A percentile compares a stretch with the other conserved stretches of the same genome.
phyloP scores from a whole-genome alignment of 768 basidiomycete species.

The Crepidotus variabilis region DNA sequence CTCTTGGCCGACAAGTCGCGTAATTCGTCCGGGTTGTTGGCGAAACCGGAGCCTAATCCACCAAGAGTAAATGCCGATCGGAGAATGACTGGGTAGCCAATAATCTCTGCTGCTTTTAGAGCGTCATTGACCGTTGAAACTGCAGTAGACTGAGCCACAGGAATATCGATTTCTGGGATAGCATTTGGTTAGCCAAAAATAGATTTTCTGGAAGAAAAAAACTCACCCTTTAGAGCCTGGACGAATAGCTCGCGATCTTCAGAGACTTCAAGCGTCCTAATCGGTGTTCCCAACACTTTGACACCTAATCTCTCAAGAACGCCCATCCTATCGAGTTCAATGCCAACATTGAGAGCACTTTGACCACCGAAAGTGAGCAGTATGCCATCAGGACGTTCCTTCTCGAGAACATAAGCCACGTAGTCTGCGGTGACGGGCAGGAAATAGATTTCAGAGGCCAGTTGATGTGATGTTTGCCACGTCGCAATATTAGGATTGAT shows the following conservation, averaged over 20 bases:
- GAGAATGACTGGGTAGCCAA: slow-evolving; percentile 97
- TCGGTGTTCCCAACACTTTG: slow-evolving; percentile 92
- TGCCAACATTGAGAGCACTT: slow-evolving; percentile 96
- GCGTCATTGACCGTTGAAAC: slow-evolving; percentile 95
- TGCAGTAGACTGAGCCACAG: slow-evolving; percentile 92
- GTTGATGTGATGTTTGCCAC: slow-evolving; percentile 97
- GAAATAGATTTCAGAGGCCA: slow-evolving; percentile 97
- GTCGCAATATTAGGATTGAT: slow-evolving; percentile 99
- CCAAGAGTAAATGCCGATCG: slow-evolving; percentile 97
- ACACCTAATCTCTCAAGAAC: slow-evolving; percentile 89
- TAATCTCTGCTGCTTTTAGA: slow-evolving; percentile 82
- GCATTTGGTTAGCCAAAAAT: slow-evolving; percentile 5
- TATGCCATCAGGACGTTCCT: slow-evolving; percentile 96
- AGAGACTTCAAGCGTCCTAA: slow-evolving; percentile 91
- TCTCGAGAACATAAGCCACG: slow-evolving; percentile 97
- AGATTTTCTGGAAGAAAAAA: not conserved
- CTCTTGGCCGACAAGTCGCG: slow-evolving; percentile 91
- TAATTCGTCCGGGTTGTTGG: slow-evolving; percentile 90
- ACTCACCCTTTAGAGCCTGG: slow-evolving; percentile 88
- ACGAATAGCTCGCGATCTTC: slow-evolving; percentile 97
- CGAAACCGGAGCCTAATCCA: slow-evolving; percentile 97
- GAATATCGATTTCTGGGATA: slow-evolving; percentile 91
- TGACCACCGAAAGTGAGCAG: slow-evolving; percentile 98
- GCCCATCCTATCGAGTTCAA: slow-evolving; percentile 95
- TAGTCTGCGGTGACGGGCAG: slow-evolving; percentile 95